These are phyloP conservation scores for Erodium texanum DNA, from an alignment of 441 rosid genomes.

Conservation along the genomic window DNA sequence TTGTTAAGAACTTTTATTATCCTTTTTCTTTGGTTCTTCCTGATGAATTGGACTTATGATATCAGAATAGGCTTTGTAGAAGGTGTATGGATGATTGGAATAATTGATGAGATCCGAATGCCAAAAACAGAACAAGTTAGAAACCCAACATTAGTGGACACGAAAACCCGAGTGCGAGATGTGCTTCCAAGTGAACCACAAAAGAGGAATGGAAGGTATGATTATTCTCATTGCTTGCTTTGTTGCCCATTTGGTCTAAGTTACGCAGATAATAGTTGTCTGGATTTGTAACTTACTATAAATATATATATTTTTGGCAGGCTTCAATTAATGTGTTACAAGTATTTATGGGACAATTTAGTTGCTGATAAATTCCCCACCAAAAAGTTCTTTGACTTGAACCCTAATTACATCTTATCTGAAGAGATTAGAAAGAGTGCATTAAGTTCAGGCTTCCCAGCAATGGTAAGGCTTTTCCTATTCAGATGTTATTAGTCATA, in stretches of 20 bases:
- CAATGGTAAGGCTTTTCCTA: slow-evolving; percentile 33
- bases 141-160: slow-evolving; percentile 49
- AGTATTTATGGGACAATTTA: slow-evolving; percentile 62
- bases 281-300: not conserved
- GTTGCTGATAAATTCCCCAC: slow-evolving; percentile 43
- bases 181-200: slow-evolving; percentile 68
- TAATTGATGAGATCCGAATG: slow-evolving; percentile 65
- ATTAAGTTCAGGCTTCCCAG: slow-evolving; percentile 44
- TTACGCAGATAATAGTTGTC: not conserved
- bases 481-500: not conserved
- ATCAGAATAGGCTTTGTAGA: slow-evolving; percentile 52
- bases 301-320: slow-evolving; percentile 31
- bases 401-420: slow-evolving; percentile 37
- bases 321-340: slow-evolving; percentile 82
- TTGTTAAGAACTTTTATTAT: not conserved
- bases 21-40: slow-evolving; percentile 8
- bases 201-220: slow-evolving; percentile 71
- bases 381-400: slow-evolving; percentile 30
- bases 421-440: slow-evolving; percentile 48
- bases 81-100: slow-evolving; percentile 66
- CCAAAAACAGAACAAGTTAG: slow-evolving; percentile 26
- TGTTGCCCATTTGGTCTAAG: not conserved
- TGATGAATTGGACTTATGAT: slow-evolving; percentile 21
- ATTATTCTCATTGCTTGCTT: not conserved
- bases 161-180: slow-evolving; percentile 53